phyloP scores from a whole-genome alignment of 169 alveolate species.

The Plasmodium malariae region DNA sequence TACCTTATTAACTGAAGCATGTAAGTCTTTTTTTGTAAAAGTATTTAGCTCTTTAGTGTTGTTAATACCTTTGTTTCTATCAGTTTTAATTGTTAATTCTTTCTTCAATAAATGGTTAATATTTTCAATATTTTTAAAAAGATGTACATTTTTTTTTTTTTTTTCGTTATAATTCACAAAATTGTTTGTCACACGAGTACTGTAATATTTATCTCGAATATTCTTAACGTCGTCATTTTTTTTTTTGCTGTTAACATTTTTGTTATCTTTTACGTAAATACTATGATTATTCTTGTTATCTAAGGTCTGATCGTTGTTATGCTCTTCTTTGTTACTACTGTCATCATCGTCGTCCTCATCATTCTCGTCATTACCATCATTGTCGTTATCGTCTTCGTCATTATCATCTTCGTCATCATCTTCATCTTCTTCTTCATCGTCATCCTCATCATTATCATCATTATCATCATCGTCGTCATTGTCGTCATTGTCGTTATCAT shows the following conservation, averaged over 20 bases:
- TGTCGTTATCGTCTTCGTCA: slow-evolving; percentile 21
- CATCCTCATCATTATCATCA: slow-evolving; percentile 49
- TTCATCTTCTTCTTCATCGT: slow-evolving; percentile 77
- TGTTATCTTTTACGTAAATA: slow-evolving; percentile 25
- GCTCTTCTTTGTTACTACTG: slow-evolving; percentile 39
- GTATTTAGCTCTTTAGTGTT: background rate
- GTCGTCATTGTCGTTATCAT: background rate
- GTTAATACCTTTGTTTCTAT: slow-evolving; percentile 13
- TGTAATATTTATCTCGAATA: slow-evolving; percentile 1
- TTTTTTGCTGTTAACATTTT: background rate
- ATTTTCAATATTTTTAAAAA: background rate
- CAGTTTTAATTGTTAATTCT: background rate
- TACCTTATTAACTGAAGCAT: background rate
- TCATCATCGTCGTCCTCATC: slow-evolving; percentile 75
- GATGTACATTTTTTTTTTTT: background rate
- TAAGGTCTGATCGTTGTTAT: slow-evolving; percentile 9
- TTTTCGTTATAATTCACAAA: slow-evolving; percentile 16
- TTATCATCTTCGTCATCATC: slow-evolving; percentile 39
- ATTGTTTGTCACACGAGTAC: slow-evolving; percentile 14
- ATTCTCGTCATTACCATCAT: slow-evolving; percentile 46
- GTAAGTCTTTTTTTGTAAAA: background rate
- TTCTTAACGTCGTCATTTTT: slow-evolving; percentile 13
- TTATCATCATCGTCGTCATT: slow-evolving; percentile 24
- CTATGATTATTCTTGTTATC: slow-evolving; percentile 40
- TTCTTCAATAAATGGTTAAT: slow-evolving; percentile 11